Base-by-base conservation (phyloP, 768 basidiomycete species). In the Serendipita indica region DNA sequence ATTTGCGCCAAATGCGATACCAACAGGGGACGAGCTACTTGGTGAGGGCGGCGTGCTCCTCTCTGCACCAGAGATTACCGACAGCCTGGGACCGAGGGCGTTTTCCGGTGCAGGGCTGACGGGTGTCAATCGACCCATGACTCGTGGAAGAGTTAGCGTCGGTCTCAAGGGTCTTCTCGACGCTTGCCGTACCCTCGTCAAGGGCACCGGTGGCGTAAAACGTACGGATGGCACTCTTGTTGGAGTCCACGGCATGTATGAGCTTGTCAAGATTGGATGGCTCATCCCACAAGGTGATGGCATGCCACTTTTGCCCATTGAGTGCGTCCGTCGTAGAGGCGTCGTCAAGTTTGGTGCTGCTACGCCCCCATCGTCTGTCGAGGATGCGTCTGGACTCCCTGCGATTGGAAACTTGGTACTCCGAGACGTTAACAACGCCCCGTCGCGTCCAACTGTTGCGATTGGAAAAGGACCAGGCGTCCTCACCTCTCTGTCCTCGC, bases 21-120 rank as follows among this genome's bases (percentile, higher is more conserved):
- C 49, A n/a, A 54, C 22, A 27, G 49, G 49, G 16, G 49, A 54
- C 49, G 49, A 54, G 49, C 49, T 54, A 4, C 49, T 54, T 18
- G 49, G 49, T 4, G 49, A 54, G 30, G 49, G 49, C n/a, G 22
- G 22, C 10, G 49, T 54, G 7, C 49, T 54, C 49, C 25, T 54
- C 22, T 33, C 49, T 18, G 32, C 32, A 12, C 22, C 49, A 12
- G 30, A 27, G 7, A 16, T 18, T 54, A 54, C 49, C n/a, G 49
- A 27, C 10, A n/a, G 16, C 25, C 22, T 33, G 22, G 30, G 30
- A 7, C 25, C 22, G 10, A 27, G 25, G n/a, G n/a, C 10, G 10
- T 18, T 10, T 10, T 16, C 12, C 22, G 32, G 49, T 12, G n/a
- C 49, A 16, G 49, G 49, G 16, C 32, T 27, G 10, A 54, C n/a